A percentile compares a stretch with the other conserved stretches of the same genome.
Conservation (phyloP, 768 basidiomycete species). For the Cyclocybe cylindracea region DNA sequence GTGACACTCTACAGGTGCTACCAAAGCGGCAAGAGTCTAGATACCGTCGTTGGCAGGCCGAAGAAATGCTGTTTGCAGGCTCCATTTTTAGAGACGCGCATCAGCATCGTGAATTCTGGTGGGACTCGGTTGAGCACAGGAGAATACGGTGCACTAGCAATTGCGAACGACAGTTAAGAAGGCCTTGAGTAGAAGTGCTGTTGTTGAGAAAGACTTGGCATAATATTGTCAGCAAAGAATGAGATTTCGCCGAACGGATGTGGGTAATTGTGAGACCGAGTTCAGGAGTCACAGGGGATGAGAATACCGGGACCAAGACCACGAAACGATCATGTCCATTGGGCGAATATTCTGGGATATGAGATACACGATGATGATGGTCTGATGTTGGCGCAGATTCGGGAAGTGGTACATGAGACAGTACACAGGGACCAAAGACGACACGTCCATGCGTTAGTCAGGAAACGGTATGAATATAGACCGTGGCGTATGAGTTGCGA, state of each 20-base stretch:
- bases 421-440: slow-evolving; percentile 5
- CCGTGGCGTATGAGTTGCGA: not conserved
- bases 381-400: not conserved
- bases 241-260: slow-evolving; percentile 16
- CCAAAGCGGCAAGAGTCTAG: not conserved
- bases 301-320: slow-evolving; percentile 4
- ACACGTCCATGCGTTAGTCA: slow-evolving; percentile 6
- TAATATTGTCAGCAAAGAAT: slow-evolving; percentile 14
- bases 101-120: not conserved
- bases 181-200: not conserved
- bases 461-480: not conserved
- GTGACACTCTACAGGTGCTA: not conserved
- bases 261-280: slow-evolving; percentile 8
- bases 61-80: slow-evolving; percentile 1
- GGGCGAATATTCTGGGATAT: not conserved
- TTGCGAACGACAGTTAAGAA: not conserved
- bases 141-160: slow-evolving; percentile 4
- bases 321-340: not conserved
- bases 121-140: not conserved
- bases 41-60: not conserved
- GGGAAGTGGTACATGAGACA: slow-evolving; percentile 5
- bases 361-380: slow-evolving; percentile 2
- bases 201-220: slow-evolving; percentile 16
- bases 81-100: not conserved
- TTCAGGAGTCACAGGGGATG: not conserved